A percentile compares a stretch with the other conserved stretches of the same genome.
These are phyloP conservation scores for Mucor plumbeus DNA, from an alignment of 371 early-diverging fungal species.

Conservation along the genomic window DNA sequence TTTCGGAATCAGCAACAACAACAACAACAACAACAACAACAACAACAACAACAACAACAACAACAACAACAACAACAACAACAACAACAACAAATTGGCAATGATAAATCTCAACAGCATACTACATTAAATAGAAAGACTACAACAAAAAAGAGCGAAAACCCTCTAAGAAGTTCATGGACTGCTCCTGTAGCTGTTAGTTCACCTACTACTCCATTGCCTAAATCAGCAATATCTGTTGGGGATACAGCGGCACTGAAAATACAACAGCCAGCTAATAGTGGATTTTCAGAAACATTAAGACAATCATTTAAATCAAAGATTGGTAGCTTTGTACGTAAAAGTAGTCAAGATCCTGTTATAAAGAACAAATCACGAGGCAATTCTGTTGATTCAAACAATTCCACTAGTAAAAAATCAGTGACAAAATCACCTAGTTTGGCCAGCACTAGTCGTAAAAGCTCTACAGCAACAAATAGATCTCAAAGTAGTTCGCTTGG, in stretches of 20 bases:
- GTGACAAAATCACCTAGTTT: constrained; percentile 21
- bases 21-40: neutral
- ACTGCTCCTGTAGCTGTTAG: neutral
- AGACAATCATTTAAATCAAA: constrained; percentile 25
- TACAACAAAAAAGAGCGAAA: constrained; percentile 2
- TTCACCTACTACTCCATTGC: neutral
- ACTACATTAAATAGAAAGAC: neutral
- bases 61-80: neutral
- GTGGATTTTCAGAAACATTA: constrained; percentile 21
- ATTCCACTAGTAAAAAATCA: neutral
- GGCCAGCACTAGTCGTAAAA: constrained; percentile 19
- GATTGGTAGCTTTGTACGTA: constrained; percentile 30
- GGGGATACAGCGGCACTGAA: neutral
- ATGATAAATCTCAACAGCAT: neutral
- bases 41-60: constrained; percentile 4
- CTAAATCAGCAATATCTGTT: constrained; percentile 7
- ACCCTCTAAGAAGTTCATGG: constrained; percentile 18
- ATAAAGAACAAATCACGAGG: constrained; percentile 19
- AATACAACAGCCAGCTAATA: neutral
- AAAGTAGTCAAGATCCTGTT: constrained; percentile 24
- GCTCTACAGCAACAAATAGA: constrained; percentile 13
- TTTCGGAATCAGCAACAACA: constrained; percentile 19
- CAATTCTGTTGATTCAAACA: constrained; percentile 18
- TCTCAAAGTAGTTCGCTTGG: constrained; percentile 40
- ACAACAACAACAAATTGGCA: neutral